These are phyloP conservation scores for Polygonum maritimum DNA, from an alignment of 148 eudicot genomes.

Conservation along the genomic window DNA sequence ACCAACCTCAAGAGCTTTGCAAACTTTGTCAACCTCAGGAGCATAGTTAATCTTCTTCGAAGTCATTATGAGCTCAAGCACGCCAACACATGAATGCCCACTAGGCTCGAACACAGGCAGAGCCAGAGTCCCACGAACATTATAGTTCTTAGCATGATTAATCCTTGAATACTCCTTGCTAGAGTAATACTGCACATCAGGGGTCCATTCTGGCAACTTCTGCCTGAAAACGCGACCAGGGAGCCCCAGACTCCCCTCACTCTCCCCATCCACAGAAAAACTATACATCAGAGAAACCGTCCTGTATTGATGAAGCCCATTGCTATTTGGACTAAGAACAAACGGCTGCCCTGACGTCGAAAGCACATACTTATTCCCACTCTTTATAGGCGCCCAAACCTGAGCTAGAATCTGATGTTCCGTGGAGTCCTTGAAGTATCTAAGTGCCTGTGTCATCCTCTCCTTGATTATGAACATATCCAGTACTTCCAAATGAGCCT, in stretches of 20 bases:
- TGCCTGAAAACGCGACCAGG: conserved; percentile 91
- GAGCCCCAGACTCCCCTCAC: conserved; percentile 57
- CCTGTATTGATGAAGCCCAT: conserved; percentile 81
- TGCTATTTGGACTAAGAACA: conserved; percentile 57
- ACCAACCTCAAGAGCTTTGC: conserved; percentile 96
- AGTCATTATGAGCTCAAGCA: conserved; percentile 89
- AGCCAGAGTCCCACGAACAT: conserved; percentile 77
- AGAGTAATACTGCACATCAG: conserved; percentile 86
- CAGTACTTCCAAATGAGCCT: conserved; percentile 26
- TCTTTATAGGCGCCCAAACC: conserved; percentile 85
- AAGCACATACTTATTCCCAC: conserved; percentile 53
- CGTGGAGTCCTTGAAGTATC: conserved; percentile 62
- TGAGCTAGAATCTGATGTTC: conserved; percentile 80
- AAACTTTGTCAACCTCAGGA: conserved; percentile 91
- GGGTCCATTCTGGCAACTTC: conserved; percentile 91
- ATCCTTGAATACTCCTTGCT: conserved; percentile 67
- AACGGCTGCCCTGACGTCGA: conserved; percentile 96
- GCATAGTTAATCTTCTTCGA: conserved; percentile 78
- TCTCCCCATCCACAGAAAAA: conserved; percentile 62
- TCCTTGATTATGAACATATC: conserved; percentile 66
- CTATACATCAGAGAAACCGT: conserved; percentile 64
- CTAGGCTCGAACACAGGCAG: conserved; percentile 85
- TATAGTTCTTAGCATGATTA: conserved; percentile 59
- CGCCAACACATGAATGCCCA: conserved; percentile 88
- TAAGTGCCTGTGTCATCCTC: conserved; percentile 76